Percentiles rank a stretch among this genome's conserved stretches.
phyloP scores from a whole-genome alignment of 164 flowering plant species.

The Santalum album region DNA sequence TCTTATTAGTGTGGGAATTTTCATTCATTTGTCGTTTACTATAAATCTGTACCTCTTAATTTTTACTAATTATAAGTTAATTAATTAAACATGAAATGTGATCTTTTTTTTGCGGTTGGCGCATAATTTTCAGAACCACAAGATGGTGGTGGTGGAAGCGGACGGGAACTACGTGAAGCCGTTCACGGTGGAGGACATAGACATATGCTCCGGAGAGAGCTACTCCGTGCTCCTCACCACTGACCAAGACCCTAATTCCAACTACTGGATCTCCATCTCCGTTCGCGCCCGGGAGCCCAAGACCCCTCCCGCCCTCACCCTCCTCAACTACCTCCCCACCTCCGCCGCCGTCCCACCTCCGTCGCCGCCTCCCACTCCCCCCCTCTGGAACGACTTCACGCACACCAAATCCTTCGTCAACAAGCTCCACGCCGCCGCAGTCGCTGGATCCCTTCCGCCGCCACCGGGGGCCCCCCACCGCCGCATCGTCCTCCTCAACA shows the following conservation, averaged over 20 bases:
- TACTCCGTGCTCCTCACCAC: slow-evolving; percentile 73
- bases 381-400: slow-evolving; percentile 56
- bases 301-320: slow-evolving; percentile 63
- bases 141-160: slow-evolving; percentile 82
- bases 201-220: slow-evolving; percentile 87
- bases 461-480: slow-evolving; percentile 30
- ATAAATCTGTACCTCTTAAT: no score
- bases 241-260: slow-evolving; percentile 54
- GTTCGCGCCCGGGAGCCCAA: slow-evolving; percentile 60
- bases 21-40: no score
- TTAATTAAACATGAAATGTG: no score
- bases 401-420: slow-evolving; percentile 51
- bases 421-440: slow-evolving; percentile 27
- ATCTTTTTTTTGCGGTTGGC: no score
- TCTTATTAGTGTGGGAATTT: no score
- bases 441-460: slow-evolving; percentile 40
- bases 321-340: slow-evolving; percentile 59
- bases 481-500: slow-evolving; percentile 64
- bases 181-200: slow-evolving; percentile 40
- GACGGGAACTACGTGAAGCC: slow-evolving; percentile 90
- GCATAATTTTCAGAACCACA: slow-evolving; percentile 46
- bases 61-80: no score
- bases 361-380: slow-evolving; percentile 52
- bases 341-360: slow-evolving; percentile 38
- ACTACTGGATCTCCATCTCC: slow-evolving; percentile 64